Evolutionary conservation across 495 filamentous ascomycete genomes (phyloP).

Genomic region (Saxophila tyrrhenica): DNA sequence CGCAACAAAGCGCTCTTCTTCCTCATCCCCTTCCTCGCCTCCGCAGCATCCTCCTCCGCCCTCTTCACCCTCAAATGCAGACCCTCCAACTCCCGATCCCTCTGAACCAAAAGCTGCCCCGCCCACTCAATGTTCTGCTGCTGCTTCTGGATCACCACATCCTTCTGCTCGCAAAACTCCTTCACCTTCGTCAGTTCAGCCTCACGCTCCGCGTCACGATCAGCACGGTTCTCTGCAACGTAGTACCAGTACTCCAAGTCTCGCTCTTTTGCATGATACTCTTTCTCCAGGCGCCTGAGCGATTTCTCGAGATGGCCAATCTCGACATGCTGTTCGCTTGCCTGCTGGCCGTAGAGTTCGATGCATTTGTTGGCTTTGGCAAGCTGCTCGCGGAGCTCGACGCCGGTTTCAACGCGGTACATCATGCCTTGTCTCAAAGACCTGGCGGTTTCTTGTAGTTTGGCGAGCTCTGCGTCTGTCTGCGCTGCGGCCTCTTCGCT

Average conservation of each 20-base stretch:
- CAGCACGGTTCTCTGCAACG: slow-evolving; percentile 4
- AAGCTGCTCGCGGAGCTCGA: not conserved
- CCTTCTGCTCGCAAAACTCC: slow-evolving; percentile 17
- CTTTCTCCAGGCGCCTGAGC: not conserved
- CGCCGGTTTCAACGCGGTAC: not conserved
- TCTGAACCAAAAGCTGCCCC: not conserved
- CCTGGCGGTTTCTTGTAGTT: not conserved
- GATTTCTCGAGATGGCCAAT: not conserved
- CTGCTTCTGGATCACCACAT: slow-evolving; percentile 7
- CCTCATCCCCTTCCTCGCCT: not conserved
- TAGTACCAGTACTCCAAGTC: not conserved
- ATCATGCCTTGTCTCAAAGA: not conserved
- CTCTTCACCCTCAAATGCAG: not conserved
- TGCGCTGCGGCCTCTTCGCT: not conserved
- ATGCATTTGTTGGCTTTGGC: not conserved
- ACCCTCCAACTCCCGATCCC: not conserved
- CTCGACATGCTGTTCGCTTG: not conserved
- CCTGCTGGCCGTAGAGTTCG: not conserved
- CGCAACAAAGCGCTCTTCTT: not conserved
- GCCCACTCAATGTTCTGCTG: slow-evolving; percentile 8
- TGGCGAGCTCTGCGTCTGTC: not conserved
- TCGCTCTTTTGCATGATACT: not conserved
- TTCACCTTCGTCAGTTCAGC: slow-evolving; percentile 5
- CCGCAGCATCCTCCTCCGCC: not conserved
- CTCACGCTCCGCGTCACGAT: not conserved